Percentiles rank a stretch among this genome's conserved stretches.
Evolutionary conservation across 441 rosid genomes (phyloP).

Genomic region (Breynia disticha): DNA sequence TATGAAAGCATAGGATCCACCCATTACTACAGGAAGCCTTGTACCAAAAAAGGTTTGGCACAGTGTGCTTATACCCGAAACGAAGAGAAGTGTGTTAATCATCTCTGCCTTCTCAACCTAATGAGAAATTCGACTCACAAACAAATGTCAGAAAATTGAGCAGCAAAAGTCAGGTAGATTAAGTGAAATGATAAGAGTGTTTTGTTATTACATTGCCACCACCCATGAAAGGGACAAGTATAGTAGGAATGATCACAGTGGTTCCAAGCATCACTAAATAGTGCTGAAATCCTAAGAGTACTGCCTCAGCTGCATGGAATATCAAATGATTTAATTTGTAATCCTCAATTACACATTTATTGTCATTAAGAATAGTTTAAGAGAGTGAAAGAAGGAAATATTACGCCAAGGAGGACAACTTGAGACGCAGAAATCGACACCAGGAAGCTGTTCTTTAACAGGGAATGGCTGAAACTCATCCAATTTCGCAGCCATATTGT

Average conservation of each 20-base stretch:
- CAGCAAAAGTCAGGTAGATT: background rate
- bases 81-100: slow-evolving; percentile 58
- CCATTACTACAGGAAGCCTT: slow-evolving; percentile 72
- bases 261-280: slow-evolving; percentile 82
- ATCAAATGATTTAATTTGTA: background rate
- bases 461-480: slow-evolving; percentile 72
- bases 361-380: background rate
- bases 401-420: slow-evolving; percentile 81
- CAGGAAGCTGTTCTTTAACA: slow-evolving; percentile 76
- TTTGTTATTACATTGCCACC: slow-evolving; percentile 57
- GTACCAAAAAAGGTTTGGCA: slow-evolving; percentile 56
- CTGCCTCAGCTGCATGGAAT: slow-evolving; percentile 68
- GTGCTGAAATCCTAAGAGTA: slow-evolving; percentile 73
- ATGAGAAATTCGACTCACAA: background rate
- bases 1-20: slow-evolving; percentile 60
- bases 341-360: background rate
- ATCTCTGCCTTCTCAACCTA: slow-evolving; percentile 74
- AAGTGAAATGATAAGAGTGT: background rate
- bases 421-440: slow-evolving; percentile 58
- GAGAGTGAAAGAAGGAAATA: background rate
- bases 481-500: slow-evolving; percentile 21
- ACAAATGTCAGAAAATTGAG: background rate
- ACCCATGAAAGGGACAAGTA: slow-evolving; percentile 66
- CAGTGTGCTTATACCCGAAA: slow-evolving; percentile 65
- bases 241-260: slow-evolving; percentile 51